Evolutionary conservation across 768 basidiomycete genomes (phyloP).

Genomic region (Pulveroboletus sp.): DNA sequence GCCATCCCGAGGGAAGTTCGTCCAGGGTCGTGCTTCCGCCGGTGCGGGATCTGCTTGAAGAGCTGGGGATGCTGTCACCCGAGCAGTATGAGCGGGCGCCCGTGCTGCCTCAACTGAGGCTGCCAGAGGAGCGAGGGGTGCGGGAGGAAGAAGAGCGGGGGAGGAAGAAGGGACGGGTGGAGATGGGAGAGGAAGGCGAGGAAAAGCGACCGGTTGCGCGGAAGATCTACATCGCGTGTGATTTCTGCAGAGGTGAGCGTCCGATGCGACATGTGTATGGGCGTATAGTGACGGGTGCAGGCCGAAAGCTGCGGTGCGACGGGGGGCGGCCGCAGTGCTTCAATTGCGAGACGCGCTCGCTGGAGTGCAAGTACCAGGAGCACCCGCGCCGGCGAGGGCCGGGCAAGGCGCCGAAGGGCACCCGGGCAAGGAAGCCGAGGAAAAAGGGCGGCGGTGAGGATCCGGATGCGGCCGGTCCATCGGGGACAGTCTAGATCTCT

Average conservation of each 20-base stretch:
- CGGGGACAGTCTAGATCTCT: slow-evolving; percentile 16
- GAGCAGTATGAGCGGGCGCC: slow-evolving; percentile 21
- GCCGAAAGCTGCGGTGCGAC: slow-evolving; percentile 74
- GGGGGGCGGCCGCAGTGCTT: slow-evolving; percentile 61
- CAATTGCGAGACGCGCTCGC: slow-evolving; percentile 56
- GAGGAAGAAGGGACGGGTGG: slow-evolving; percentile 17
- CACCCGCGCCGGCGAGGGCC: slow-evolving; percentile 63
- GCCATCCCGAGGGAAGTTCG: slow-evolving; percentile 14
- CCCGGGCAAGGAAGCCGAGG: slow-evolving; percentile 42
- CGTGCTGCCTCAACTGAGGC: slow-evolving; percentile 27
- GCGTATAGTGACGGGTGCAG: slow-evolving; percentile 34
- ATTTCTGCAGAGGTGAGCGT: slow-evolving; percentile 73
- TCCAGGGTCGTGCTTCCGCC: slow-evolving; percentile 28
- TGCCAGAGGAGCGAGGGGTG: slow-evolving; percentile 20
- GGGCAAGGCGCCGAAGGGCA: slow-evolving; percentile 69
- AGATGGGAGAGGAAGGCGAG: slow-evolving; percentile 12
- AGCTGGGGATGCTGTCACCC: slow-evolving; percentile 18
- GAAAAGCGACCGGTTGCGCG: slow-evolving; percentile 23
- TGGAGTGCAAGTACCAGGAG: slow-evolving; percentile 52
- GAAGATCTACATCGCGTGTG: slow-evolving; percentile 56
- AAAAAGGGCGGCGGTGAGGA: slow-evolving; percentile 21
- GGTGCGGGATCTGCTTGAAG: slow-evolving; percentile 24
- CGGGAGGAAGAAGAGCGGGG: slow-evolving; percentile 14
- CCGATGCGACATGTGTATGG: neutral
- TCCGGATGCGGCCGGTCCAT: slow-evolving; percentile 28